phyloP scores from a whole-genome alignment of 345 rosid genomes.

The Gossypium australe region DNA sequence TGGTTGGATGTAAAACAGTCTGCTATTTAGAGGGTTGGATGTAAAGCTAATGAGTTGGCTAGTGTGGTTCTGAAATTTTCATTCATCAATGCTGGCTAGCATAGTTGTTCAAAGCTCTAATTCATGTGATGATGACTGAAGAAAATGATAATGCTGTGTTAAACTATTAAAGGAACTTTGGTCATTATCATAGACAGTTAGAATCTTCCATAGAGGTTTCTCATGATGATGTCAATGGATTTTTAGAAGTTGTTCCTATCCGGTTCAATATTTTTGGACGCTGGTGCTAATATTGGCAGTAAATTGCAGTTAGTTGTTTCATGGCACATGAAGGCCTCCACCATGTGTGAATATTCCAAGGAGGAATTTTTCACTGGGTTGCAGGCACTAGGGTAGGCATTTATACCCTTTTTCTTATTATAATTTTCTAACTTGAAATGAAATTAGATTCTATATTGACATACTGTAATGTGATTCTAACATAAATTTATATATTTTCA shows the following conservation, averaged over 20 bases:
- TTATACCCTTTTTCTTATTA: neutral
- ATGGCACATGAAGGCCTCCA: slow-evolving; percentile 99
- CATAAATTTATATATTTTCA: slow-evolving; percentile 24
- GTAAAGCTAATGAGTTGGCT: neutral
- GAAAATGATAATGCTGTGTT: neutral
- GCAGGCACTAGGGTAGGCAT: slow-evolving; percentile 73
- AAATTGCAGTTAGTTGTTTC: slow-evolving; percentile 81
- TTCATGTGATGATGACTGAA: neutral
- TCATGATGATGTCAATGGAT: neutral
- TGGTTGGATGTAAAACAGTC: neutral
- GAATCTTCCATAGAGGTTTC: neutral
- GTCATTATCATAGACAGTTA: neutral
- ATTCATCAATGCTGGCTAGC: neutral
- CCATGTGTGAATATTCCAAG: slow-evolving; percentile 93
- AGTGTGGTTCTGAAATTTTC: neutral
- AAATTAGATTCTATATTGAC: neutral
- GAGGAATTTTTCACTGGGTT: slow-evolving; percentile 82
- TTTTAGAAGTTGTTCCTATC: neutral
- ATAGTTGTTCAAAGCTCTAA: neutral
- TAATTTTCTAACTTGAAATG: neutral
- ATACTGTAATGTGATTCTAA: slow-evolving; percentile 14
- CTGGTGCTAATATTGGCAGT: neutral
- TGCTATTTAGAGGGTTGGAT: neutral
- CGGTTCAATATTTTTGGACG: neutral
- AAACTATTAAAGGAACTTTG: neutral